Percentiles rank a stretch among this genome's conserved stretches.
phyloP scores from a whole-genome alignment of 192 early-diverging fungal species.

The Coemansia sp. region DNA sequence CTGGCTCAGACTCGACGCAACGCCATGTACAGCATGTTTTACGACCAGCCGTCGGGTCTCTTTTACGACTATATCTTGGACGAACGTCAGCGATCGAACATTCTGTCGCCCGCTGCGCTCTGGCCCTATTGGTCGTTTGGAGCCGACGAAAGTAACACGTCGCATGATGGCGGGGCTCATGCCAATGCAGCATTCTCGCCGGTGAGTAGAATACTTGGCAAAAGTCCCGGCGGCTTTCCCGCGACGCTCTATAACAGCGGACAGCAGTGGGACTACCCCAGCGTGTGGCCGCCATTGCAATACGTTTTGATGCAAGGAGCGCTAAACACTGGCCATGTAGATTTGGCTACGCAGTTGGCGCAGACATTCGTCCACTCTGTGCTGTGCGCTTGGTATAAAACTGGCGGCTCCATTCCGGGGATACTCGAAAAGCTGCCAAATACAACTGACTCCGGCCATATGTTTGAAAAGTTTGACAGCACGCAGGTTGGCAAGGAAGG shows the following conservation, averaged over 20 bases:
- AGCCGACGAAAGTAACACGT: conserved; percentile 5
- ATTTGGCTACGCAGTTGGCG: conserved; percentile 40
- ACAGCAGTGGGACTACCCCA: conserved; percentile 76
- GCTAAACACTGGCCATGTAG: conserved; percentile 10
- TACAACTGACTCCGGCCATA: conserved; percentile 60
- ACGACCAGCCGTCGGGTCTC: conserved; percentile 41
- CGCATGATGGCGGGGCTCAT: conserved; percentile 4
- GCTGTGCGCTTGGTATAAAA: conserved; percentile 69
- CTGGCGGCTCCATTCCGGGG: conserved; percentile 61
- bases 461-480: conserved; percentile 77
- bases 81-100: conserved; percentile 17
- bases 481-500: conserved; percentile 51
- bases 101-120: conserved; percentile 53
- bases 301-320: conserved; percentile 59
- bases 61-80: conserved; percentile 64
- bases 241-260: conserved; percentile 59
- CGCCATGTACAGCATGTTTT: conserved; percentile 58
- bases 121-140: conserved; percentile 67
- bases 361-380: conserved; percentile 57
- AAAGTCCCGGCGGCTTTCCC: conserved; percentile 63
- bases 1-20: conserved; percentile 38
- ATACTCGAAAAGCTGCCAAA: conserved; percentile 41
- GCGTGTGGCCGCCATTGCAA: conserved; percentile 68
- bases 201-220: conserved; percentile 26
- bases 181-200: conserved; percentile 46